phyloP scores from a whole-genome alignment of 495 filamentous ascomycete genomes.

The Penicillium subrubescens region DNA sequence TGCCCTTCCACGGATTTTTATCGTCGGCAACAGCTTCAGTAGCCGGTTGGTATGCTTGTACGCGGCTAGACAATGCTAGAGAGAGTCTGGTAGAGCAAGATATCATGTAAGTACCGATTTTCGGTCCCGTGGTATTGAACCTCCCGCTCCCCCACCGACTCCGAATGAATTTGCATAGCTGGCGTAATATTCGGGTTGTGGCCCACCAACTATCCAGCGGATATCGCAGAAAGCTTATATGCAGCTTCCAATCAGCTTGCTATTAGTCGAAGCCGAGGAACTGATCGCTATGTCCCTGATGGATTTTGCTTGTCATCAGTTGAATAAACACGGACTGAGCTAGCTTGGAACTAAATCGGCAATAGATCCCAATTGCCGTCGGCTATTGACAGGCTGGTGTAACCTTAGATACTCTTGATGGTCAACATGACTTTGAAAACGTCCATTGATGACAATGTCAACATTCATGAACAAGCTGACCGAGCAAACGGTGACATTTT shows the following conservation, averaged over 20 bases:
- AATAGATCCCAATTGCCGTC: conserved; percentile 10
- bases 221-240: not conserved
- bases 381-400: conserved; percentile 1
- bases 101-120: not conserved
- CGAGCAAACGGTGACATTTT: not conserved
- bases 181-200: not conserved
- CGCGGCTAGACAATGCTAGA: not conserved
- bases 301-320: not conserved
- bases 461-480: not conserved
- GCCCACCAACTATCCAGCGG: not conserved
- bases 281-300: not conserved
- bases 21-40: not conserved
- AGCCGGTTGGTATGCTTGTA: not conserved
- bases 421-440: not conserved
- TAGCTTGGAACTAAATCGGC: not conserved
- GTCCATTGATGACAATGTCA: not conserved
- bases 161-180: not conserved
- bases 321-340: not conserved
- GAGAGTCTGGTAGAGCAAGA: not conserved
- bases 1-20: not conserved
- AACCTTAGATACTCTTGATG: not conserved
- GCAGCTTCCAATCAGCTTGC: not conserved
- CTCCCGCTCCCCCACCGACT: conserved; percentile 7
- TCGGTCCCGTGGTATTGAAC: not conserved
- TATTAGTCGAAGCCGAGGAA: not conserved